Conservation (phyloP, 1,284 basidiomycete species). For the Jaminaea rosea region DNA sequence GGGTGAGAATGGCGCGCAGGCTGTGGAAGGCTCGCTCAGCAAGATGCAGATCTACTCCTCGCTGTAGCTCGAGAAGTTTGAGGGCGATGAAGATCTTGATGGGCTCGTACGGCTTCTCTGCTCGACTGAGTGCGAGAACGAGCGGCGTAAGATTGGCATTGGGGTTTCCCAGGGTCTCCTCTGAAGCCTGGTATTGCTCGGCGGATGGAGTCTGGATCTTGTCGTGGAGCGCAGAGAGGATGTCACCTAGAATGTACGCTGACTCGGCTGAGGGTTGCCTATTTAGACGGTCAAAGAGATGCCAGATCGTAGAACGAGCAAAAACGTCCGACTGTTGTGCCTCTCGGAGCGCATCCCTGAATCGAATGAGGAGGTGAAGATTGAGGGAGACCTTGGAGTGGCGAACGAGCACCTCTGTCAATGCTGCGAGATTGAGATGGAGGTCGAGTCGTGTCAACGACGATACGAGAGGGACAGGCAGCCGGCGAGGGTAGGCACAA, state of each 20-base stretch:
- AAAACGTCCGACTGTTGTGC: not conserved
- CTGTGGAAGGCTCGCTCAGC: conserved; percentile 9
- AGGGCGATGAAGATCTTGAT: conserved; percentile 7
- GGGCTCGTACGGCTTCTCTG: not conserved
- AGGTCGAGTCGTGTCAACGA: no score
- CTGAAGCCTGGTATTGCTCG: not conserved
- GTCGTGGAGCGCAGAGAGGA: conserved; percentile 52
- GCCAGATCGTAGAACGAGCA: conserved; percentile 20
- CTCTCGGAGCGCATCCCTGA: conserved; percentile 1
- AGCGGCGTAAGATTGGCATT: not conserved
- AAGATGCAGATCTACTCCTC: not conserved
- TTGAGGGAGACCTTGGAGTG: not conserved
- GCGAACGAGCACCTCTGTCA: not conserved
- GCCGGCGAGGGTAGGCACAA: not conserved
- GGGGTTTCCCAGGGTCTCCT: no score
- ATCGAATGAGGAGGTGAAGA: not conserved
- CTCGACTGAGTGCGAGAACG: not conserved
- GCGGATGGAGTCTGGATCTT: conserved; percentile 34
- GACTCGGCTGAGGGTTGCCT: not conserved
- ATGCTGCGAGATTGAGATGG: no score
- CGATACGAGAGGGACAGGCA: no score
- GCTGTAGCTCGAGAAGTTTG: conserved; percentile 5
- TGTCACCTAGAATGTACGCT: conserved; percentile 62
- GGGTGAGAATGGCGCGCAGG: conserved; percentile 6
- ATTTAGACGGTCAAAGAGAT: conserved; percentile 49